phyloP scores from a whole-genome alignment of 2,329 filamentous ascomycete genomes.

The Amauroascus niger region DNA sequence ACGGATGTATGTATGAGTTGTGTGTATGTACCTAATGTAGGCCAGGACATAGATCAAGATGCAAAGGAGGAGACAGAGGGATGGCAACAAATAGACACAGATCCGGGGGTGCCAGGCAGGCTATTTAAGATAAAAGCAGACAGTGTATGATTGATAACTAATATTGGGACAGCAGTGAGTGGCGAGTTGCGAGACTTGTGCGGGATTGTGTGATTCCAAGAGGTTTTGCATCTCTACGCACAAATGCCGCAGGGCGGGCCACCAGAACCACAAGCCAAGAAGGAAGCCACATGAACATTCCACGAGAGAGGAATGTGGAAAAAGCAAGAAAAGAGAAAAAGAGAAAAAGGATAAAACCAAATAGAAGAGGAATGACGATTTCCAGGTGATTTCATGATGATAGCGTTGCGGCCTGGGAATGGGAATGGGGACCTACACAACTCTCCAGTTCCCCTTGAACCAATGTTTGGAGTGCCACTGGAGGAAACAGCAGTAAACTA shows the following conservation, averaged over 20 bases:
- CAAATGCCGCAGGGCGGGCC: conserved; percentile 9
- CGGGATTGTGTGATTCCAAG: not conserved
- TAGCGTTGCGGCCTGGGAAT: not conserved
- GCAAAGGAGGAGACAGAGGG: too few species aligned
- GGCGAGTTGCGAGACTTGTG: conserved; percentile 14
- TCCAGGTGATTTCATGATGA: not conserved
- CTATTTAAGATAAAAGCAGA: conserved; percentile 1
- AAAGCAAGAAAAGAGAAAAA: not conserved
- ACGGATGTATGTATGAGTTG: too few species aligned
- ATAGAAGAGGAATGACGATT: not conserved
- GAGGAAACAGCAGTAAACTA: too few species aligned
- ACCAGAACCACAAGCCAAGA: not conserved
- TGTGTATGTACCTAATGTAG: not conserved
- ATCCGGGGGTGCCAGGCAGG: not conserved
- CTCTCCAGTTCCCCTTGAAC: too few species aligned
- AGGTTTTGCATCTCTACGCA: not conserved
- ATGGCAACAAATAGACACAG: not conserved
- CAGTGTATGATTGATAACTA: not conserved
- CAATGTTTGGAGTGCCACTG: too few species aligned
- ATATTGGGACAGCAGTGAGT: too few species aligned
- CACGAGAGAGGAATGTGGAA: not conserved
- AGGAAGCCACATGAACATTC: not conserved
- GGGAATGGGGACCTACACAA: not conserved
- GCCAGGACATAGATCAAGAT: not conserved
- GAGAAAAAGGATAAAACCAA: not conserved